A percentile compares a stretch with the other conserved stretches of the same genome.
Evolutionary conservation across 2,329 filamentous ascomycete species (phyloP).

Genomic region (Colletotrichum tropicicola): DNA sequence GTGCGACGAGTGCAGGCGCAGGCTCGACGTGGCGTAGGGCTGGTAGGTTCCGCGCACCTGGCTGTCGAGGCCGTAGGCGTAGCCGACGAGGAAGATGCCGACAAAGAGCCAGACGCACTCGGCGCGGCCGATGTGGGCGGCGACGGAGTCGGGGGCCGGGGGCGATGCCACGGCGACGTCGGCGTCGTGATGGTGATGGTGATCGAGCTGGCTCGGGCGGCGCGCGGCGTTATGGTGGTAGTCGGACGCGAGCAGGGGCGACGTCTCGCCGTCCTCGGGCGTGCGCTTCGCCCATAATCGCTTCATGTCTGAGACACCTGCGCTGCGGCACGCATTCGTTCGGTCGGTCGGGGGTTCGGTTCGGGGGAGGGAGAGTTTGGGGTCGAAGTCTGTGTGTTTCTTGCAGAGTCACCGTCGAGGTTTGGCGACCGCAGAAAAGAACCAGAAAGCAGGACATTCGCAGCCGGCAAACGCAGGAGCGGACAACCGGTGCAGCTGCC

Average conservation of each 20-base stretch:
- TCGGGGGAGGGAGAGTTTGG: background rate
- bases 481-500: background rate
- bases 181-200: background rate
- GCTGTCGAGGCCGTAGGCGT: slow-evolving; percentile 67
- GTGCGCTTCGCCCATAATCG: slow-evolving; percentile 3
- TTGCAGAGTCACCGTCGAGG: no score
- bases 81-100: slow-evolving; percentile 67
- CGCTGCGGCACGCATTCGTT: background rate
- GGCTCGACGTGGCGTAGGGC: slow-evolving; percentile 62
- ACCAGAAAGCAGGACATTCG: no score
- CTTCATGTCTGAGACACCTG: slow-evolving; percentile 10
- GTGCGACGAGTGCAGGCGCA: slow-evolving; percentile 61
- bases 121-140: slow-evolving; percentile 51
- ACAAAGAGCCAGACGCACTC: slow-evolving; percentile 63
- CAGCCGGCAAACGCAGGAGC: no score
- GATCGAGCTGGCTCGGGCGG: background rate
- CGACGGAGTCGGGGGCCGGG: slow-evolving; percentile 57
- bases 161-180: background rate
- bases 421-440: no score
- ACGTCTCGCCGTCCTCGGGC: slow-evolving; percentile 15
- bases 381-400: no score
- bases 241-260: slow-evolving; percentile 22
- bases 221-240: slow-evolving; percentile 9
- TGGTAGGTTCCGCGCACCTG: slow-evolving; percentile 61
- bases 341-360: background rate